Base-by-base conservation (phyloP, 2,329 filamentous ascomycete species). In the Akanthomyces muscarius region DNA sequence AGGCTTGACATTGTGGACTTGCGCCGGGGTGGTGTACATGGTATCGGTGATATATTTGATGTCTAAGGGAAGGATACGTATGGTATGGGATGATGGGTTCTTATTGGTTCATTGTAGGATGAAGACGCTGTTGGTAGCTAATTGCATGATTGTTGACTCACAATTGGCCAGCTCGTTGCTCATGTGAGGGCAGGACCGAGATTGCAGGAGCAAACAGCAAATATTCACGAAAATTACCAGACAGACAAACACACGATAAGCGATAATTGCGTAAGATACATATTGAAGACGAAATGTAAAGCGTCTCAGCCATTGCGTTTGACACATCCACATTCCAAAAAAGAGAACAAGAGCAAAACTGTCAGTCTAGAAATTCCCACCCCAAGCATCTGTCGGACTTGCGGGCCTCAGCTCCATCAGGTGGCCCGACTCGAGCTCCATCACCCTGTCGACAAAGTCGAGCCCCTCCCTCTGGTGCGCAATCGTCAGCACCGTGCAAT, bases 41-140 rank as follows among this genome's bases (percentile, higher is more conserved):
- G 85, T 0, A 77, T 84, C 23, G 86, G 86, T 1, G 84, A 87
- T 71, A 84, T 89, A 30, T 89, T 89, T 71, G 86, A 88, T 69
- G 77, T 88, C 59, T 89, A 71, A 52, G 28, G 16, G 25, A 38
- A 16, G 47, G 30, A 14, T 21, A 47, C 14, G 38, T 16, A 41
- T 4, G 3, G 4, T 16, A 10, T 41, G 38, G 36, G 38, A 41
- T 41, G 3, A 16, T 38, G 33, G 6, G 33, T 11, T 38, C 13
- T 38, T 38, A 38, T 13, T 1, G 52, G 14, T 28, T 45, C 3
- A 13, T 13, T 45, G 44, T 45, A 45, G 44, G 44, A 51, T 21
- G 3, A n/a, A 13, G 16, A 51, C 4, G 16, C 28, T 33, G 25
- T 30, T 23, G 8, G 21, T 45, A 23, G n/a, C 44, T 21, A 45